Evolutionary conservation across 495 filamentous ascomycete genomes (phyloP).

Genomic region (Tuber calosporum): DNA sequence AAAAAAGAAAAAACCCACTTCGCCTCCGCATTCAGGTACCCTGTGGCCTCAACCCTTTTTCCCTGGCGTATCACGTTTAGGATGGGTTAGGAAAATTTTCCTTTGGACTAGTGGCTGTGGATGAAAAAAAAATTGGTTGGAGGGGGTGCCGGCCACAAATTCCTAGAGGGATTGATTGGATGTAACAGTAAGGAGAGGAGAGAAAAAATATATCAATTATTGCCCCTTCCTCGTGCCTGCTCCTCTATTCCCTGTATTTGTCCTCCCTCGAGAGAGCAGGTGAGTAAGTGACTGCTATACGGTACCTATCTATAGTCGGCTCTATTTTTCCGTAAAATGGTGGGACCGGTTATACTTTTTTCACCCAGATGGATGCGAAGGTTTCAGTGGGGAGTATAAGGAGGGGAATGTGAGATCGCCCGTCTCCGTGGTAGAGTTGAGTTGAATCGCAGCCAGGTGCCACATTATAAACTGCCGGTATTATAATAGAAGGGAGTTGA

Average conservation of each 20-base stretch:
- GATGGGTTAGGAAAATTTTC: slow-evolving; percentile 3
- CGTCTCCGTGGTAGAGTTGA: slow-evolving; percentile 3
- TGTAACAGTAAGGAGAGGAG: slow-evolving; percentile 3
- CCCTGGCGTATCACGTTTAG: background rate
- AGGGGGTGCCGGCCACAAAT: slow-evolving; percentile 6
- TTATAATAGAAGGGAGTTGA: background rate
- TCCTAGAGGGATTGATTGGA: slow-evolving; percentile 21
- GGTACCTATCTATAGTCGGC: slow-evolving; percentile 27
- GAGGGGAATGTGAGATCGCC: background rate
- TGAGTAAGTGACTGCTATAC: slow-evolving; percentile 14
- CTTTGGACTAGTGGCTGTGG: slow-evolving; percentile 3
- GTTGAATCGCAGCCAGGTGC: slow-evolving; percentile 3
- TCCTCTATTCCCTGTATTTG: slow-evolving; percentile 23
- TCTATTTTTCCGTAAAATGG: slow-evolving; percentile 15
- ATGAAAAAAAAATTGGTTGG: slow-evolving; percentile 4
- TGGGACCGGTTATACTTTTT: slow-evolving; percentile 18
- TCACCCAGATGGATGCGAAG: slow-evolving; percentile 17
- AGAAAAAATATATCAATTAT: slow-evolving; percentile 13
- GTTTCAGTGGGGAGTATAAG: background rate
- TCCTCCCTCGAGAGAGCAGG: slow-evolving; percentile 7
- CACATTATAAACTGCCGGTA: slow-evolving; percentile 1
- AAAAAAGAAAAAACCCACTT: slow-evolving; percentile 5
- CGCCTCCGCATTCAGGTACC: slow-evolving; percentile 7
- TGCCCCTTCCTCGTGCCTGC: slow-evolving; percentile 26
- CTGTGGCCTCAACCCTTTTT: slow-evolving; percentile 6